These are phyloP conservation scores for Lanmaoa pseudosensibilis DNA, from an alignment of 768 basidiomycete species.

Conservation along the genomic window DNA sequence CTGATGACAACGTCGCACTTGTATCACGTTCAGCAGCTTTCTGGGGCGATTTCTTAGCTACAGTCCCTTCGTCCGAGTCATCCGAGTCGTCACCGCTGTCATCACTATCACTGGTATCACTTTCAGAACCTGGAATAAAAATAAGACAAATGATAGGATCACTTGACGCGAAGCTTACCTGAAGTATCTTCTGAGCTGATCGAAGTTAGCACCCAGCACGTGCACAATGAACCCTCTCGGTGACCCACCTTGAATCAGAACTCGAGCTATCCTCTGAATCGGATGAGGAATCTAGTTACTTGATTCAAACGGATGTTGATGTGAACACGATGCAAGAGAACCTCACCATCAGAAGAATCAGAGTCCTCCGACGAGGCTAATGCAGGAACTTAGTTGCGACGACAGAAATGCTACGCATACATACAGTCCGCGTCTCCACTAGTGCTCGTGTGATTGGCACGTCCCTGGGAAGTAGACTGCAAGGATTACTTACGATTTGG, in stretches of 20 bases:
- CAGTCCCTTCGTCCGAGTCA: background rate
- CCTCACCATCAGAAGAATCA: conserved; percentile 29
- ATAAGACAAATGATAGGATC: background rate
- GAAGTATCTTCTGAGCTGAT: conserved; percentile 23
- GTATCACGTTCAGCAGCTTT: conserved; percentile 34
- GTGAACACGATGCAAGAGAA: background rate
- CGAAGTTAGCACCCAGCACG: conserved; percentile 4
- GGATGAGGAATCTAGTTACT: conserved; percentile 18
- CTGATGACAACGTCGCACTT: conserved; percentile 42
- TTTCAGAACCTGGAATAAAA: conserved; percentile 17
- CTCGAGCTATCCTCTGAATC: conserved; percentile 24
- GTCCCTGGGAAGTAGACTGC: background rate
- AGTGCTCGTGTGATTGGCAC: conserved; percentile 4
- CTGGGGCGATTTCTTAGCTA: conserved; percentile 1
- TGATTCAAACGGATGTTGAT: background rate
- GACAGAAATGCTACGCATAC: conserved; percentile 9
- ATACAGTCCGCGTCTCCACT: conserved; percentile 25
- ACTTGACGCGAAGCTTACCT: conserved; percentile 15
- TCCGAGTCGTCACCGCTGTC: conserved; percentile 8
- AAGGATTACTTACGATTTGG: conserved; percentile 28
- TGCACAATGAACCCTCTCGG: background rate
- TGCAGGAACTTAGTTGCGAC: conserved; percentile 8
- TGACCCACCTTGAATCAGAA: conserved; percentile 29
- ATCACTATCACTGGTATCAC: conserved; percentile 12
- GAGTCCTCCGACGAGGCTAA: conserved; percentile 25